These are phyloP conservation scores for Kandelia obovata DNA, from an alignment of 345 rosid genomes.

Conservation along the genomic window DNA sequence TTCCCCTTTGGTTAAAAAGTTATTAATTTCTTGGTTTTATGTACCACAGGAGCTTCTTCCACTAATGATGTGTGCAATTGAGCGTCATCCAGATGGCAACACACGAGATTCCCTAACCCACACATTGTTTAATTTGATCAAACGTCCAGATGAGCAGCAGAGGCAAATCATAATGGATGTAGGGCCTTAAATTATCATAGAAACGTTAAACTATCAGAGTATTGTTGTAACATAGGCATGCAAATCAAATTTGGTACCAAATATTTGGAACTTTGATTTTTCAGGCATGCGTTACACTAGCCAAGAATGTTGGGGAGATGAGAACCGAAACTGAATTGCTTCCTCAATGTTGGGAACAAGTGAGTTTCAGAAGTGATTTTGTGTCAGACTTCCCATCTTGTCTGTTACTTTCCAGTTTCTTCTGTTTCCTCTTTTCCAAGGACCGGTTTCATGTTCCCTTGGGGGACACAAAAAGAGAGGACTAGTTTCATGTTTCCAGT, in stretches of 20 bases:
- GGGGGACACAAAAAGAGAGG: neutral
- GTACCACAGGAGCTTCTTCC: conserved; percentile 83
- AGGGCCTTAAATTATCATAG: conserved; percentile 24
- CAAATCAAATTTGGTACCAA: conserved; percentile 21
- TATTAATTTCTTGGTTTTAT: conserved; percentile 15
- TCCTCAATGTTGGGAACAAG: conserved; percentile 99
- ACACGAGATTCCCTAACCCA: conserved; percentile 92
- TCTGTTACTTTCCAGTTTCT: conserved; percentile 7
- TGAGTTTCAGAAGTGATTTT: conserved; percentile 36
- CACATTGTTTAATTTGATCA: conserved; percentile 86
- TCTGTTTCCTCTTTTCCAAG: conserved; percentile 2
- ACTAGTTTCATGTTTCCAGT: conserved; percentile 22
- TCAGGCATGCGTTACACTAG: conserved; percentile 93
- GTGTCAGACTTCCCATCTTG: conserved; percentile 17
- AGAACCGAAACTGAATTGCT: conserved; percentile 96
- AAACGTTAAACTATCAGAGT: conserved; percentile 21
- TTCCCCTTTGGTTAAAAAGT: neutral
- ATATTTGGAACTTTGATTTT: conserved; percentile 21
- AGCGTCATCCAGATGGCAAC: conserved; percentile 79
- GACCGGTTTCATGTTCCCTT: neutral
- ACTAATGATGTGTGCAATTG: conserved; percentile 96
- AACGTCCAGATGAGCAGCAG: conserved; percentile 98
- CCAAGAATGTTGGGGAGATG: conserved; percentile 96
- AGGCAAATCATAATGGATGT: conserved; percentile 94
- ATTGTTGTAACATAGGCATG: conserved; percentile 11